Evolutionary conservation across 805 yeast species (phyloP).

Genomic region (Sugiyamaella boreocaroliniensis): DNA sequence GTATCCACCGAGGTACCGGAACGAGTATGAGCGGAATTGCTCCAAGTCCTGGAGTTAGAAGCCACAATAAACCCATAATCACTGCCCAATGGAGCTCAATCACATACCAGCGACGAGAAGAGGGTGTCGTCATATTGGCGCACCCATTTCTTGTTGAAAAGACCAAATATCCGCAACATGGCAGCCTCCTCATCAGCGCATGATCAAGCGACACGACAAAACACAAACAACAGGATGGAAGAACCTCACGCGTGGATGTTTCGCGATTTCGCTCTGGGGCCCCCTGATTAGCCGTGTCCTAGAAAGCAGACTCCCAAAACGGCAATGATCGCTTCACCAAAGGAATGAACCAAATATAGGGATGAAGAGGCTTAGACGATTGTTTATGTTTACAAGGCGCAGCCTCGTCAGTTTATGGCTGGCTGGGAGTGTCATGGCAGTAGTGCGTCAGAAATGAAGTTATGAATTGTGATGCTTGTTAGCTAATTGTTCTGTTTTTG

Average conservation of each 20-base stretch:
- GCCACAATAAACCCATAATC: neutral
- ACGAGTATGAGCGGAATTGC: conserved; percentile 19
- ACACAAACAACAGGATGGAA: no score
- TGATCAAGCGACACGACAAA: neutral
- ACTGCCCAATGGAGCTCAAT: neutral
- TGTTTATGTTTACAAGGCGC: no score
- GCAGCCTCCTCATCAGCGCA: neutral
- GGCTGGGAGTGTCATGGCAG: no score
- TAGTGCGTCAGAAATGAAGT: no score
- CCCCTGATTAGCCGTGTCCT: neutral
- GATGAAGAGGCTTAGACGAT: no score
- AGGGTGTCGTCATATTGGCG: conserved; percentile 19
- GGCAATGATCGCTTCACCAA: neutral
- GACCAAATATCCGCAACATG: conserved; percentile 9
- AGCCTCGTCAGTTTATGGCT: no score
- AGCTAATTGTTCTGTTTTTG: no score
- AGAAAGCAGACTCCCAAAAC: neutral
- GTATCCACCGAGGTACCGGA: conserved; percentile 24
- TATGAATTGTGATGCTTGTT: no score
- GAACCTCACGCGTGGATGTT: neutral
- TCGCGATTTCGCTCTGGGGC: neutral
- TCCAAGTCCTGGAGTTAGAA: conserved; percentile 12
- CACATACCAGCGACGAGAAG: conserved; percentile 18
- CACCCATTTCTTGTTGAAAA: conserved; percentile 21
- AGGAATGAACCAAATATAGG: no score